Evolutionary conservation across 2,329 filamentous ascomycete species (phyloP).

Genomic region (Ophiostoma ulmi): DNA sequence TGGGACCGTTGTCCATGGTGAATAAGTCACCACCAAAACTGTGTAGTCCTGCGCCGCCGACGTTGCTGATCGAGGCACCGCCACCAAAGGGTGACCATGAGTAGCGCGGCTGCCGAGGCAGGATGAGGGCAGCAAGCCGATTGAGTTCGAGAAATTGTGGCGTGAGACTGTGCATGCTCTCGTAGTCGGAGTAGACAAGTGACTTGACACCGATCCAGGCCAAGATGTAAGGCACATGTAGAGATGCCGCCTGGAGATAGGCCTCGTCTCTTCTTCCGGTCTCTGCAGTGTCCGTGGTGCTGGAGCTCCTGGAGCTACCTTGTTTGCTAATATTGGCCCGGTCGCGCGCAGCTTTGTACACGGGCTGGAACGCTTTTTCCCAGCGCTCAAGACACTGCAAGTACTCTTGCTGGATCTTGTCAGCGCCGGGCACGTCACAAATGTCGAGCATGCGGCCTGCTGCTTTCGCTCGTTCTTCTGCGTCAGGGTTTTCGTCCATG

Average conservation of each 20-base stretch:
- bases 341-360: slow-evolving; percentile 32
- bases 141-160: slow-evolving; percentile 42
- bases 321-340: slow-evolving; percentile 16
- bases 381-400: slow-evolving; percentile 40
- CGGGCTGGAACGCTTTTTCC: slow-evolving; percentile 37
- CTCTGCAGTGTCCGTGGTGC: neutral
- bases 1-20: slow-evolving; percentile 44
- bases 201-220: slow-evolving; percentile 39
- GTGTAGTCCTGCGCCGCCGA: neutral
- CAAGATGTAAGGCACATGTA: slow-evolving; percentile 43
- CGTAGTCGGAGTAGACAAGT: slow-evolving; percentile 37
- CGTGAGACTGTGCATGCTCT: slow-evolving; percentile 37
- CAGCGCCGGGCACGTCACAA: slow-evolving; percentile 25
- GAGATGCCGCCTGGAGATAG: slow-evolving; percentile 38
- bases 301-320: neutral
- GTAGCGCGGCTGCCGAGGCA: slow-evolving; percentile 30
- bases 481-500: slow-evolving; percentile 20
- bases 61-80: slow-evolving; percentile 1
- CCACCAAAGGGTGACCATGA: slow-evolving; percentile 12
- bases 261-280: neutral
- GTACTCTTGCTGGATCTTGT: slow-evolving; percentile 31
- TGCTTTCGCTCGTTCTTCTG: neutral
- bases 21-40: slow-evolving; percentile 36
- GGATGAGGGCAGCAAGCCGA: slow-evolving; percentile 36
- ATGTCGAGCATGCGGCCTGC: slow-evolving; percentile 25